Conservation (phyloP, 176 grass and related monocot species). For the Melocanna baccifera region DNA sequence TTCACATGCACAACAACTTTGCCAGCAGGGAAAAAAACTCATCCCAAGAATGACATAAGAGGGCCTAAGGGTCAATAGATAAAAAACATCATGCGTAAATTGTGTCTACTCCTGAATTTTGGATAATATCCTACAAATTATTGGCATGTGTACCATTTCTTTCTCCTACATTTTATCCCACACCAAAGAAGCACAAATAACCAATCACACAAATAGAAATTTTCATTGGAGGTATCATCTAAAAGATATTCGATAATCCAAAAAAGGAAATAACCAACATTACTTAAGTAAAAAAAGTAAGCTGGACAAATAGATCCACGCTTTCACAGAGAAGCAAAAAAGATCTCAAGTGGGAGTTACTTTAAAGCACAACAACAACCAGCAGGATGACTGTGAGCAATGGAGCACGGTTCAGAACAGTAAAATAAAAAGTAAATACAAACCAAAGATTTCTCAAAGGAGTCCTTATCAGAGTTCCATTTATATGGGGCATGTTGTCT, state of each 20-base stretch:
- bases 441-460: background rate
- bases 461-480: background rate
- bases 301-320: background rate
- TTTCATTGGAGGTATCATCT: background rate
- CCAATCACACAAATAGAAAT: background rate
- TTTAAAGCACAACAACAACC: background rate
- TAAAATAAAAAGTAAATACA: background rate
- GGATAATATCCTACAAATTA: background rate
- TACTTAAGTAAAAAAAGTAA: background rate
- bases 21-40: background rate
- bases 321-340: background rate
- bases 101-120: background rate
- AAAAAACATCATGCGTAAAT: background rate
- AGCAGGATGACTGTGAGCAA: background rate
- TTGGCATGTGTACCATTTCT: background rate
- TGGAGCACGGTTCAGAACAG: background rate
- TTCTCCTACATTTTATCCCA: slow-evolving; percentile 1
- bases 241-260: background rate
- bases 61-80: background rate
- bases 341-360: background rate
- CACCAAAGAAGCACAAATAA: background rate
- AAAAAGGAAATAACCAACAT: background rate
- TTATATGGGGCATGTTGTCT: background rate
- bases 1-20: background rate
- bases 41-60: background rate